Evolutionary conservation across 805 yeast species (phyloP).

Genomic region (Ogataea zsoltii): DNA sequence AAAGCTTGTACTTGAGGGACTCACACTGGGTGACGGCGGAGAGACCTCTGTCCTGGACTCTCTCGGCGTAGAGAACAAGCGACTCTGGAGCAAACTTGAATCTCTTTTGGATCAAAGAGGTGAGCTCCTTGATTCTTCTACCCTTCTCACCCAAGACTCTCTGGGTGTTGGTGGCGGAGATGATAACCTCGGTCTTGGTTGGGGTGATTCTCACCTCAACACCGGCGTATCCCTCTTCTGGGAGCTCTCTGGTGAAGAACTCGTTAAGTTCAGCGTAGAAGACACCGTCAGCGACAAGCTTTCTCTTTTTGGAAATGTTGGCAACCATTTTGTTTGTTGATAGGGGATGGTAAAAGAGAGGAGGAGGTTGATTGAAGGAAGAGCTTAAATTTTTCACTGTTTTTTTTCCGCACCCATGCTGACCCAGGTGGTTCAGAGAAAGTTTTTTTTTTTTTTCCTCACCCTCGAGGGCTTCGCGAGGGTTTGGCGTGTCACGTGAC

Average conservation of each 20-base stretch:
- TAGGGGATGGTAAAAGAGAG: slow-evolving; percentile 1
- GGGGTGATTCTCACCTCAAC: slow-evolving; percentile 99
- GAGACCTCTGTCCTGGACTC: slow-evolving; percentile 99
- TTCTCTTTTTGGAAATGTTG: slow-evolving; percentile 94
- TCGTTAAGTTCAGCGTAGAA: slow-evolving; percentile 99
- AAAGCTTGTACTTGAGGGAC: slow-evolving; percentile 96
- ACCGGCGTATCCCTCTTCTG: slow-evolving; percentile 99
- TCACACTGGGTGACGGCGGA: slow-evolving; percentile 99
- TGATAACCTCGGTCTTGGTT: slow-evolving; percentile 95
- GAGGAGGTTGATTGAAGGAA: not conserved
- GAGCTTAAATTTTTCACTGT: slow-evolving; percentile 6
- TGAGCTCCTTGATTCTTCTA: slow-evolving; percentile 98
- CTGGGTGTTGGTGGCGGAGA: slow-evolving; percentile 98
- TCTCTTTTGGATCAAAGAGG: slow-evolving; percentile 97
- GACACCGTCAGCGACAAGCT: slow-evolving; percentile 99
- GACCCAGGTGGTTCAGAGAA: too few relatives aligned
- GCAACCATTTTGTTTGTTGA: slow-evolving; percentile 32
- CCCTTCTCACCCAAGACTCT: slow-evolving; percentile 99
- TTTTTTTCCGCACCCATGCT: too few relatives aligned
- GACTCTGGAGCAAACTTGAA: slow-evolving; percentile 94
- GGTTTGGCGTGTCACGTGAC: slow-evolving; percentile 1
- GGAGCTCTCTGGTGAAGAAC: slow-evolving; percentile 99
- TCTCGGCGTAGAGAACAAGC: slow-evolving; percentile 94
- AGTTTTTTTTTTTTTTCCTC: too few relatives aligned
- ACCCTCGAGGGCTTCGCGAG: too few relatives aligned